These are phyloP conservation scores for Coelastrella sp. DNA, from an alignment of 139 green algal genomes.

Conservation along the genomic window DNA sequence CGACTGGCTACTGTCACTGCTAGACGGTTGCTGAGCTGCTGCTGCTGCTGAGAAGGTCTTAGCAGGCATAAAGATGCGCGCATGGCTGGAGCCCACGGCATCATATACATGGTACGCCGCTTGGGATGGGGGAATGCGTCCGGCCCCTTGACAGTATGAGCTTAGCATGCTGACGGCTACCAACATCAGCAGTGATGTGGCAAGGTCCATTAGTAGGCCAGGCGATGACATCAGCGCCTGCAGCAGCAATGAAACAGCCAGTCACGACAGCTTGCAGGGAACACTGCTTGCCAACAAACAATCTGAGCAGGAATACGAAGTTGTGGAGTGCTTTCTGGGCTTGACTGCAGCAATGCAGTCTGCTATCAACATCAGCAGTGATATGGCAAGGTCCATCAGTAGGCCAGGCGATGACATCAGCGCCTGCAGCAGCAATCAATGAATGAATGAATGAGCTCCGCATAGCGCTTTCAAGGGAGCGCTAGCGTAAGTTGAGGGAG, in stretches of 20 bases:
- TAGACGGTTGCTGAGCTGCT: too few species aligned
- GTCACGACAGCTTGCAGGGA: neutral
- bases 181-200: conserved; percentile 5
- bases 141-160: neutral
- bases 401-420: conserved; percentile 18
- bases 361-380: neutral
- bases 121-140: conserved; percentile 7
- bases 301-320: too few species aligned
- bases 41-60: neutral
- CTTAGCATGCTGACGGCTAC: conserved; percentile 35
- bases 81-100: conserved; percentile 3
- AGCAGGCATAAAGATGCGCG: conserved; percentile 18
- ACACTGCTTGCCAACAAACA: neutral
- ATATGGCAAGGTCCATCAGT: conserved; percentile 14
- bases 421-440: conserved; percentile 12
- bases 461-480: too few species aligned
- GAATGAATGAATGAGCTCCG: neutral
- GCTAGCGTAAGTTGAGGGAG: too few species aligned
- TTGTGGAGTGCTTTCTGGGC: too few species aligned
- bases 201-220: conserved; percentile 23
- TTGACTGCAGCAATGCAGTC: too few species aligned
- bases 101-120: conserved; percentile 54
- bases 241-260: neutral
- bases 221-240: neutral
- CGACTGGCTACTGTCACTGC: neutral